Evolutionary conservation across 1,284 basidiomycete species (phyloP).

Genomic region (Malassezia equina): DNA sequence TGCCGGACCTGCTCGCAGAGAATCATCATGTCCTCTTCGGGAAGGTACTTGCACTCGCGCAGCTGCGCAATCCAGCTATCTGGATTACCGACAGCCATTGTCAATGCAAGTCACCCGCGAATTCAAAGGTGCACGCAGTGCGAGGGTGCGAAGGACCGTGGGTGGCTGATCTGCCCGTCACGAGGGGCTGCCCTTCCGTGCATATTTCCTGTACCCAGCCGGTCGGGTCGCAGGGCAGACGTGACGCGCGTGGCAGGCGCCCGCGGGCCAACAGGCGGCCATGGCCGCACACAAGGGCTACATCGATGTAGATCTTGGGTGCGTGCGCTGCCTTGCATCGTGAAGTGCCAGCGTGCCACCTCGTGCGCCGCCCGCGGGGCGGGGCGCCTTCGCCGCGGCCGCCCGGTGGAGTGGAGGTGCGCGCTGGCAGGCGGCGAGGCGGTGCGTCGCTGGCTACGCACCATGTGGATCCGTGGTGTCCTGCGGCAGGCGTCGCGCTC

Average conservation of each 20-base stretch:
- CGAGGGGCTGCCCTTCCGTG: not conserved
- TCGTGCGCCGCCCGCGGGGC: not conserved
- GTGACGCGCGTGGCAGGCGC: not conserved
- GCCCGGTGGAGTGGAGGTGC: not conserved
- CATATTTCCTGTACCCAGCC: not conserved
- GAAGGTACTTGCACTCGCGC: constrained; percentile 71
- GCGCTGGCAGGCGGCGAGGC: not conserved
- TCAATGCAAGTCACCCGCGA: not conserved
- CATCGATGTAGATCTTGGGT: too few species aligned
- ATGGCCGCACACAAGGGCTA: too few species aligned
- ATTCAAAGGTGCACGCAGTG: not conserved
- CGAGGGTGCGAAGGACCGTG: not conserved
- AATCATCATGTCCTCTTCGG: constrained; percentile 78
- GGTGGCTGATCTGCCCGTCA: not conserved
- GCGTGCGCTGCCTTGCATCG: not conserved
- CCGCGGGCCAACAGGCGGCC: too few species aligned
- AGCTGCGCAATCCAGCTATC: constrained; percentile 55
- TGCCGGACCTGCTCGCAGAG: constrained; percentile 75
- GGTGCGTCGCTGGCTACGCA: not conserved
- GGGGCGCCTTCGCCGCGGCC: not conserved
- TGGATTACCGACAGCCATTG: constrained; percentile 26
- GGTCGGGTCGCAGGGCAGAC: not conserved
- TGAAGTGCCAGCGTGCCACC: too few species aligned
- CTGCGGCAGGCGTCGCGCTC: not conserved
- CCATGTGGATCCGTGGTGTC: not conserved